These are phyloP conservation scores for Blastobotrys chiropterorum DNA, from an alignment of 805 yeast species.

Conservation along the genomic window DNA sequence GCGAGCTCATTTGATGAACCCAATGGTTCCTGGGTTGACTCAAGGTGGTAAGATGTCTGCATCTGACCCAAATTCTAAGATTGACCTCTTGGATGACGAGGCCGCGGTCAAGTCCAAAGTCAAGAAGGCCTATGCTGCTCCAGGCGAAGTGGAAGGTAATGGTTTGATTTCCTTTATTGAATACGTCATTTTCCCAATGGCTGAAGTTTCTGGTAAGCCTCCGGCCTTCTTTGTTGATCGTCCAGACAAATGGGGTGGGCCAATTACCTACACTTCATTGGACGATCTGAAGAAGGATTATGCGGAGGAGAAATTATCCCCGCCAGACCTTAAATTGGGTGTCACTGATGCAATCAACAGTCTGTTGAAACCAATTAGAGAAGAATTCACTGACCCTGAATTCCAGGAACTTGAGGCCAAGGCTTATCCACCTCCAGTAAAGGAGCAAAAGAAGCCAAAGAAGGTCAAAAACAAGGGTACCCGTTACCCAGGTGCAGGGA, in stretches of 20 bases:
- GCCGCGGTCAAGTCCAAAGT: slow-evolving; percentile 84
- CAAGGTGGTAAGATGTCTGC: slow-evolving; percentile 99
- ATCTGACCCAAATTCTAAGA: slow-evolving; percentile 96
- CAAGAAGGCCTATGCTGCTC: slow-evolving; percentile 88
- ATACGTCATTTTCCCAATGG: slow-evolving; percentile 78
- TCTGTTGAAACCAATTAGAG: slow-evolving; percentile 78
- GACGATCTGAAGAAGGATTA: slow-evolving; percentile 68
- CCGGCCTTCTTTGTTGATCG: slow-evolving; percentile 73
- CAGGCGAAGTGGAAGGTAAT: slow-evolving; percentile 86
- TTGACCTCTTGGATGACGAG: slow-evolving; percentile 87
- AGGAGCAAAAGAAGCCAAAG: slow-evolving; percentile 61
- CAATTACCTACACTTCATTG: slow-evolving; percentile 62
- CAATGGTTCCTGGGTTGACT: slow-evolving; percentile 95
- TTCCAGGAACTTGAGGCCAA: slow-evolving; percentile 66
- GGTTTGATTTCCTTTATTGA: slow-evolving; percentile 85
- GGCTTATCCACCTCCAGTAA: slow-evolving; percentile 78
- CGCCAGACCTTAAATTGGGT: slow-evolving; percentile 92
- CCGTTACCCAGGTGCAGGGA: slow-evolving; percentile 53
- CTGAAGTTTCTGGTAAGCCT: slow-evolving; percentile 45
- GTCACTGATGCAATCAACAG: slow-evolving; percentile 78
- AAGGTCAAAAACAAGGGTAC: slow-evolving; percentile 71
- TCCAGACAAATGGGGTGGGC: slow-evolving; percentile 97
- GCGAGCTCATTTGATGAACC: slow-evolving; percentile 98
- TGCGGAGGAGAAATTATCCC: slow-evolving; percentile 68
- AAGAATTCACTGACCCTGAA: slow-evolving; percentile 56